Percentiles rank a stretch among this genome's conserved stretches.
Conservation (phyloP, 176 grass and related monocot genomes). For the Chloris gayana region DNA sequence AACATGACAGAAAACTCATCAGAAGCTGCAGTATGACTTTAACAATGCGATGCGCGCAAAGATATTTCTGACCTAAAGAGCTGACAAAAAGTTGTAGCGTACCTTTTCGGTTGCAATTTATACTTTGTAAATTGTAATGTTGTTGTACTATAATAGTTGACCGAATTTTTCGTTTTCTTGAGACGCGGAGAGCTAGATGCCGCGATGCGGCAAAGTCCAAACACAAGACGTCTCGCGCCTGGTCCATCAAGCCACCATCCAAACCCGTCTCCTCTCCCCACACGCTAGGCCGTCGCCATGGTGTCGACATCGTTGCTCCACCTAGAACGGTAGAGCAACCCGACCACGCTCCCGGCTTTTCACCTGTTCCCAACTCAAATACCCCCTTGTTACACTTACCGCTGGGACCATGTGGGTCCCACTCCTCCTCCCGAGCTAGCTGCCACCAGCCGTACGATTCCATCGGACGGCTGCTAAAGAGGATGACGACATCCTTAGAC, state of each 20-base stretch:
- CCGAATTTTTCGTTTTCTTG: not conserved
- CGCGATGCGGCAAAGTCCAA: slow-evolving; percentile 11
- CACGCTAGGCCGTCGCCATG: slow-evolving; percentile 31
- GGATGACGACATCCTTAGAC: slow-evolving; percentile 44
- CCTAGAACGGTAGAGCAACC: not conserved
- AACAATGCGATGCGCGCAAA: not conserved
- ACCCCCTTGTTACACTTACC: no score
- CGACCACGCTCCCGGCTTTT: not conserved
- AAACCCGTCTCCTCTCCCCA: no score
- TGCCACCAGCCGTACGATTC: not conserved
- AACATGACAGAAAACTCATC: not conserved
- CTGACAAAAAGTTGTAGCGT: not conserved
- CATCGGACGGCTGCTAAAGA: not conserved
- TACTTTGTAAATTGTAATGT: not conserved
- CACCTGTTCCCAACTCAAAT: not conserved
- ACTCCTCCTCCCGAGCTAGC: not conserved
- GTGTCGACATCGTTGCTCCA: slow-evolving; percentile 57
- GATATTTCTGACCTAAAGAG: not conserved
- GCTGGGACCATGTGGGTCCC: not conserved
- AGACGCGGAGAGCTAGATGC: not conserved
- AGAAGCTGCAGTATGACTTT: not conserved
- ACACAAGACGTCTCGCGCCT: not conserved
- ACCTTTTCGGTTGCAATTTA: not conserved
- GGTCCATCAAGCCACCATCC: no score
- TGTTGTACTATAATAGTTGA: not conserved